phyloP scores from a whole-genome alignment of 148 eudicot genomes.

The Amaranthus palmeri region DNA sequence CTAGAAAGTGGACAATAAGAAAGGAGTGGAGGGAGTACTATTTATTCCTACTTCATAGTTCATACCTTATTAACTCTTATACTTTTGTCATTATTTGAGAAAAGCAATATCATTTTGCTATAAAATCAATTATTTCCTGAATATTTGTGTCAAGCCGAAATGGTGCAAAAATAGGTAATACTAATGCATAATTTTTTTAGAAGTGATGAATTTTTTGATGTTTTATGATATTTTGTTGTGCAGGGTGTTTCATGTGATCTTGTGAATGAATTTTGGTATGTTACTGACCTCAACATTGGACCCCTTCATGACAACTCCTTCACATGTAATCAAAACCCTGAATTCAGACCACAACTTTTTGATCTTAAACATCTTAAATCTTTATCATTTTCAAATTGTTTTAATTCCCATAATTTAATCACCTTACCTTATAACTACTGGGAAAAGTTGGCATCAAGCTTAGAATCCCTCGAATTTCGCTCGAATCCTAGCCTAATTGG shows the following conservation, averaged over 20 bases:
- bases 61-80: too few relatives aligned
- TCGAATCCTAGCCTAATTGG: slow-evolving; percentile 74
- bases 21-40: too few relatives aligned
- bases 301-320: slow-evolving; percentile 85
- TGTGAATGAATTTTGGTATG: slow-evolving; percentile 75
- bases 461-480: slow-evolving; percentile 72
- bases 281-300: slow-evolving; percentile 67
- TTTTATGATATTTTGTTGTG: slow-evolving; percentile 15
- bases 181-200: slow-evolving; percentile 7
- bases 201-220: slow-evolving; percentile 5
- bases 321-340: slow-evolving; percentile 43
- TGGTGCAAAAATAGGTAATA: neutral
- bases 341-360: slow-evolving; percentile 56
- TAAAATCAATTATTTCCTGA: too few relatives aligned
- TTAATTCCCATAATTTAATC: slow-evolving; percentile 32
- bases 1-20: too few relatives aligned
- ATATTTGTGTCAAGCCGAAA: too few relatives aligned
- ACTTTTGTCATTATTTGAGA: too few relatives aligned
- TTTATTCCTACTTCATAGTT: too few relatives aligned
- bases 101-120: too few relatives aligned
- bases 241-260: slow-evolving; percentile 98
- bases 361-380: slow-evolving; percentile 54
- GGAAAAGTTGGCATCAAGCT: slow-evolving; percentile 37
- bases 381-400: slow-evolving; percentile 71
- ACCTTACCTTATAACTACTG: slow-evolving; percentile 50